These are phyloP conservation scores for Jatropha curcas DNA, from an alignment of 345 rosid species.

Conservation along the genomic window DNA sequence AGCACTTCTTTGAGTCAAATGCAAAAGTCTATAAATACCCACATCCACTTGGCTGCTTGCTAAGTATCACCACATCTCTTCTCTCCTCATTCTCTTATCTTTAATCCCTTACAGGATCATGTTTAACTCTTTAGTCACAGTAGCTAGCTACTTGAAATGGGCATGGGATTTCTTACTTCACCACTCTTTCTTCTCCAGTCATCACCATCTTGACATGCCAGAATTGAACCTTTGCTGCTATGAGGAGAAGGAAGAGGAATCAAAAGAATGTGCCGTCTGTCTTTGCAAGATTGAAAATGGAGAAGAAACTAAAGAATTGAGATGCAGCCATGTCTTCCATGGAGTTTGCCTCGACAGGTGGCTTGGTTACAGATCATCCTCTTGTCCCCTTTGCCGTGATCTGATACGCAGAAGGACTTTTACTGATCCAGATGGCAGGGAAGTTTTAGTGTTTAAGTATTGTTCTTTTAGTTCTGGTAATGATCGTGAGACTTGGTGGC, in stretches of 20 bases:
- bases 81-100: too few relatives aligned
- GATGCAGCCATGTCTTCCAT: conserved; percentile 30
- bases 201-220: background rate
- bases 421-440: too few relatives aligned
- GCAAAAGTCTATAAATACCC: too few relatives aligned
- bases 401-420: too few relatives aligned
- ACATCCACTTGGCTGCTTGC: too few relatives aligned
- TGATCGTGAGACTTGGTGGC: conserved; percentile 23
- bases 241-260: too few relatives aligned
- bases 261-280: conserved; percentile 19
- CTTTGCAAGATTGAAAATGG: conserved; percentile 13
- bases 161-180: conserved; percentile 19
- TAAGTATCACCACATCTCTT: too few relatives aligned
- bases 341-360: conserved; percentile 23
- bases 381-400: conserved; percentile 31
- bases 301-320: conserved; percentile 22
- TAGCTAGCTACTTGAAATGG: conserved; percentile 16
- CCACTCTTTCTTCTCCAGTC: background rate
- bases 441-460: conserved; percentile 11
- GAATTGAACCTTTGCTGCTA: background rate
- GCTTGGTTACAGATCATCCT: background rate
- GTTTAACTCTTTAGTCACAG: background rate
- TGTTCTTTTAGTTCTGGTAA: background rate
- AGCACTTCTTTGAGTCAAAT: too few relatives aligned
- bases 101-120: too few relatives aligned